Percentiles rank a stretch among this genome's conserved stretches.
Evolutionary conservation across 768 basidiomycete genomes (phyloP).

Genomic region (Hypholoma sublateritium): DNA sequence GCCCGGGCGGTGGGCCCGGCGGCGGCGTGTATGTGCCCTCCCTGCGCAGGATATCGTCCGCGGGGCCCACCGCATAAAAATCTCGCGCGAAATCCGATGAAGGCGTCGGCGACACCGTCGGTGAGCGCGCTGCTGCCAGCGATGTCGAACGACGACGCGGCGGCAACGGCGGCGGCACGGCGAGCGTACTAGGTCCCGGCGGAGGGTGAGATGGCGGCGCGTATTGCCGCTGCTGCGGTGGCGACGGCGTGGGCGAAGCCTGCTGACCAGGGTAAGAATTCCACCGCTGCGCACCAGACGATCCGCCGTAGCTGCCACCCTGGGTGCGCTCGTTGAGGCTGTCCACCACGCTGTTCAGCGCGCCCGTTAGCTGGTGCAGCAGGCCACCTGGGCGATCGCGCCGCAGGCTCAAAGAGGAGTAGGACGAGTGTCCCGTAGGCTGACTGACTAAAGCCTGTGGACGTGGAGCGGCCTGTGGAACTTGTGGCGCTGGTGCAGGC

Average conservation of each 20-base stretch:
- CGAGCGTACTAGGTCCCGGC: background rate
- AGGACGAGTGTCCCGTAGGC: background rate
- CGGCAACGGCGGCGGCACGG: slow-evolving; percentile 17
- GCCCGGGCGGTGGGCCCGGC: slow-evolving; percentile 23
- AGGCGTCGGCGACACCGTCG: slow-evolving; percentile 6
- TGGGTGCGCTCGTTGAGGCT: slow-evolving; percentile 8
- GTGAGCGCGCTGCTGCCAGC: slow-evolving; percentile 1
- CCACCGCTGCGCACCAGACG: slow-evolving; percentile 15
- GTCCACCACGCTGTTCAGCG: slow-evolving; percentile 15
- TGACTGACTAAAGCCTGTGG: background rate
- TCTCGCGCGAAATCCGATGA: slow-evolving; percentile 62
- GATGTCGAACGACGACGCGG: slow-evolving; percentile 23
- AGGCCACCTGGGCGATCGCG: slow-evolving; percentile 5
- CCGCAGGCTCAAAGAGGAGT: background rate
- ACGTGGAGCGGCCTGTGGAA: background rate
- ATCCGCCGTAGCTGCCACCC: background rate
- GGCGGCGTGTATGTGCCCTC: slow-evolving; percentile 20
- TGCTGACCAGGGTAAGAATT: slow-evolving; percentile 25
- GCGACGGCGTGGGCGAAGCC: background rate
- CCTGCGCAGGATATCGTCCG: slow-evolving; percentile 1
- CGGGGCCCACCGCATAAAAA: slow-evolving; percentile 53
- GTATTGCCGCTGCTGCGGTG: slow-evolving; percentile 4
- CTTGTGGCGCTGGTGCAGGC: slow-evolving; percentile 26
- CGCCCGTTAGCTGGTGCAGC: slow-evolving; percentile 14
- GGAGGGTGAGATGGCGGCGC: slow-evolving; percentile 4